Conservation (phyloP, 2,329 filamentous ascomycete species). For the Colletotrichum paranaense region DNA sequence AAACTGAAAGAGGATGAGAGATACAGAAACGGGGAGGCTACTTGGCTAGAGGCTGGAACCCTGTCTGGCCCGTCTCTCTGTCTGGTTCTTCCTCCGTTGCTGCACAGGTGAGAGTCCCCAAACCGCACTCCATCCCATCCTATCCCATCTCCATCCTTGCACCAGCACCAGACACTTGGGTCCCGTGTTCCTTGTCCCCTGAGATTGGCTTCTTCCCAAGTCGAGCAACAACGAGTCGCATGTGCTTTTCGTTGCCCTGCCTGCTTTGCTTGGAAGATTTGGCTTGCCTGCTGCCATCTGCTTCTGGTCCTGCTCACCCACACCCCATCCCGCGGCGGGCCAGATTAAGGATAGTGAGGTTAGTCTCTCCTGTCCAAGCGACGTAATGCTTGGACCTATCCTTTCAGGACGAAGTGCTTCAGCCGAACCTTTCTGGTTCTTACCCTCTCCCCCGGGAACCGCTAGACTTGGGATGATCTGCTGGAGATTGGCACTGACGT, state of each 20-base stretch:
- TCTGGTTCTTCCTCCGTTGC: slow-evolving; percentile 1
- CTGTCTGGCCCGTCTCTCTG: slow-evolving; percentile 14
- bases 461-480: slow-evolving; percentile 24
- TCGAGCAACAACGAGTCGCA: slow-evolving; percentile 12
- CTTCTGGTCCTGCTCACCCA: slow-evolving; percentile 8
- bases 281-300: slow-evolving; percentile 22
- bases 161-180: slow-evolving; percentile 30
- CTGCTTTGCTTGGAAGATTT: background rate
- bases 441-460: background rate
- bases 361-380: background rate
- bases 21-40: background rate
- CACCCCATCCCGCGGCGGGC: background rate
- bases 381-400: slow-evolving; percentile 3
- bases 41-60: slow-evolving; percentile 21
- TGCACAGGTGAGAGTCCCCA: slow-evolving; percentile 15
- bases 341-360: slow-evolving; percentile 13
- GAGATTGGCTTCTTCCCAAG: slow-evolving; percentile 25
- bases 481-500: background rate
- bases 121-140: slow-evolving; percentile 7
- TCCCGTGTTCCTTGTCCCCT: slow-evolving; percentile 25
- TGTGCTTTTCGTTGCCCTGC: background rate
- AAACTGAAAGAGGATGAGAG: background rate
- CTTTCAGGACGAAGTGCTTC: slow-evolving; percentile 6
- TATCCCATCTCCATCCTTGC: background rate
- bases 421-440: background rate